These are phyloP conservation scores for Westerdykella aurantiaca DNA, from an alignment of 2,329 filamentous ascomycete species.

Conservation along the genomic window DNA sequence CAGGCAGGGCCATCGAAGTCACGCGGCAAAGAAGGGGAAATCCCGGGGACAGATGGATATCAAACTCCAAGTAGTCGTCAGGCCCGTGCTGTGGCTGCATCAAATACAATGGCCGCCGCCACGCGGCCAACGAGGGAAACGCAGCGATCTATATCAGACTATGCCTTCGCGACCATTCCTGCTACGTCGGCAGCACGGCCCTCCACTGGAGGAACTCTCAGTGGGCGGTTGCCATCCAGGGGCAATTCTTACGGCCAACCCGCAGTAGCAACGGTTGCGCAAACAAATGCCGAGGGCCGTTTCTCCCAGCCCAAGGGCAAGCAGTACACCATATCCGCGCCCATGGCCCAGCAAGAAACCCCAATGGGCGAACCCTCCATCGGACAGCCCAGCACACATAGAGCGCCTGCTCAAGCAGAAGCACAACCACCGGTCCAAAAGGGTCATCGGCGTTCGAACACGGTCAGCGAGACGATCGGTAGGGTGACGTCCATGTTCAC, in stretches of 20 bases:
- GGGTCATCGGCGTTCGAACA: constrained; percentile 62
- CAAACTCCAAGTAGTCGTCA: constrained; percentile 23
- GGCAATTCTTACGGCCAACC: constrained; percentile 80
- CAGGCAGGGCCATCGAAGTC: constrained; percentile 41
- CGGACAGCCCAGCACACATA: constrained; percentile 55
- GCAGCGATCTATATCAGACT: constrained; percentile 50
- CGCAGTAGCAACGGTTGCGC: constrained; percentile 76
- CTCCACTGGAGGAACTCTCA: constrained; percentile 73
- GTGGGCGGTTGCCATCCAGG: constrained; percentile 62
- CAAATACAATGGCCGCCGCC: constrained; percentile 18
- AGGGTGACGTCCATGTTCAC: constrained; percentile 77
- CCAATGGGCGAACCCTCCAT: constrained; percentile 43
- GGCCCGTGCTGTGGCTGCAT: constrained; percentile 15
- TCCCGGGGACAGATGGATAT: constrained; percentile 33
- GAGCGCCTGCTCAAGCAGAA: constrained; percentile 49
- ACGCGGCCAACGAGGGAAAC: constrained; percentile 36
- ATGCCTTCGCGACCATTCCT: constrained; percentile 37
- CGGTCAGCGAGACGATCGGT: constrained; percentile 68
- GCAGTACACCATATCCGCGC: constrained; percentile 66
- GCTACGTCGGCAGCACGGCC: constrained; percentile 53
- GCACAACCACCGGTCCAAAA: constrained; percentile 59
- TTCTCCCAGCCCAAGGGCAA: constrained; percentile 71
- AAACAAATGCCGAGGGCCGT: constrained; percentile 81
- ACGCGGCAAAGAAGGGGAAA: constrained; percentile 48
- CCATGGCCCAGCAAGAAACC: constrained; percentile 50